Base-by-base conservation (phyloP, 2,329 filamentous ascomycete genomes). In the Diaporthe ilicicola region DNA sequence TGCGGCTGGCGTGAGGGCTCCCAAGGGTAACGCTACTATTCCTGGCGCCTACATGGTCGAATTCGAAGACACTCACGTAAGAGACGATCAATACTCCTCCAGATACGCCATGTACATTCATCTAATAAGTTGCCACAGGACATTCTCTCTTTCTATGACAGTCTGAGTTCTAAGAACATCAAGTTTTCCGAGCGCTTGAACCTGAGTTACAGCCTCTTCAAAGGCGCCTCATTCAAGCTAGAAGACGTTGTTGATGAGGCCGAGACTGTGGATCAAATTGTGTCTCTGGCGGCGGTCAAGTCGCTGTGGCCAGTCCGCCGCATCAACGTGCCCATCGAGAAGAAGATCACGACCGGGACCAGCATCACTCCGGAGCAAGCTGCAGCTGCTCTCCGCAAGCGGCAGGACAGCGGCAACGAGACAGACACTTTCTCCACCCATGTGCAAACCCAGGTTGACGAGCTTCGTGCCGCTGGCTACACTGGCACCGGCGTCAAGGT, bases 401-500 rank as follows among this genome's bases (percentile, higher is more conserved):
- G 59, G n/a, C 59, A 64, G 10, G 37, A 62, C 5, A 22, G 5
- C n/a, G 61, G 62, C 32, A 71, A 55, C 10, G 56, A 32, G 39
- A 61, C 44, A 17, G 70, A 74, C 70, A 73, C 69, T 0, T 75
- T 74, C 61, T 70, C 72, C 7, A 73, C 76, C 6, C 79, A 81
- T 59, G 68, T 79, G 39, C 78, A 79, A 77, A 77, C 77, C 12
- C 78, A 81, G 55, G 67, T 72, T 17, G 73, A 74, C 62, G 54
- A 68, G 27, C 75, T 82, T n/a, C 78, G 77, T 13, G 78, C 78
- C 12, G 73, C 78, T 24, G 78, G 79, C 7, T 51, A 81, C 2
- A 79, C 76, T 1, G 80, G 80, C 37, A 75, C 78, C 46, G 79
- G 80, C 0, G 74, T 78, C 13, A 76, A 76, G 32, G 74, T 82